Base-by-base conservation (phyloP, 257 asterid genomes). In the Cordia subcordata region DNA sequence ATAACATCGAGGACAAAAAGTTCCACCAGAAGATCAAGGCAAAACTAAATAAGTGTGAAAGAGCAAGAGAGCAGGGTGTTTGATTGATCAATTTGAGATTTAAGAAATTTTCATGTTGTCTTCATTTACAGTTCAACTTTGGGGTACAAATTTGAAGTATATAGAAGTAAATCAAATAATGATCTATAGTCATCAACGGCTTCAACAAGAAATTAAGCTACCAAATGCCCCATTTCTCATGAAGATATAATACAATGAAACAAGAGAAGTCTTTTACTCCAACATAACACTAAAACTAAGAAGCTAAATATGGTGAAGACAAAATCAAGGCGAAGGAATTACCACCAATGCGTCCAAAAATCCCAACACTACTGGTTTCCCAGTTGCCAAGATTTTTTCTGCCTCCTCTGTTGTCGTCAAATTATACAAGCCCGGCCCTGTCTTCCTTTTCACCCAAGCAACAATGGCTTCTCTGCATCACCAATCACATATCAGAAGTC, bases 371-470 rank as follows among this genome's bases (percentile, higher is more conserved):
- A 92, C 73, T 68, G 73, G 82, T 27, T 64, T 53, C 76, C 78
- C 91, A 53, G 82, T 74, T 5, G 81, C 78, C 74, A 93, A 77
- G 69, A 86, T 61, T 18, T 13, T 79, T 74, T 89, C 96, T 35
- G 97, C 97, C 14, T 93, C 99, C 81, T 89, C 96, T 32, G 79
- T 68, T 27, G 85, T 80, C 11, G 94, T 84, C 71, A 93, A 74
- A 79, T 85, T 89, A 64, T 75, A 72, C 63, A 93, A 56, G 51
- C 77, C 85, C 27, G 97, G 96, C 54, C 97, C 96, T 19, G 63
- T 86, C 81, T 85, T 89, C 94, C 89, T 93, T 81, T 81, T 88
- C 64, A 93, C 80, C 97, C 99, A 93, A 65, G 86, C 73, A 55
- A 89, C 82, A 21, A 93, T 86, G 56, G 77, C 93, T 62, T 85